Evolutionary conservation across 352 stramenopile species (phyloP).

Genomic region (Globisporangium mamillatum): DNA sequence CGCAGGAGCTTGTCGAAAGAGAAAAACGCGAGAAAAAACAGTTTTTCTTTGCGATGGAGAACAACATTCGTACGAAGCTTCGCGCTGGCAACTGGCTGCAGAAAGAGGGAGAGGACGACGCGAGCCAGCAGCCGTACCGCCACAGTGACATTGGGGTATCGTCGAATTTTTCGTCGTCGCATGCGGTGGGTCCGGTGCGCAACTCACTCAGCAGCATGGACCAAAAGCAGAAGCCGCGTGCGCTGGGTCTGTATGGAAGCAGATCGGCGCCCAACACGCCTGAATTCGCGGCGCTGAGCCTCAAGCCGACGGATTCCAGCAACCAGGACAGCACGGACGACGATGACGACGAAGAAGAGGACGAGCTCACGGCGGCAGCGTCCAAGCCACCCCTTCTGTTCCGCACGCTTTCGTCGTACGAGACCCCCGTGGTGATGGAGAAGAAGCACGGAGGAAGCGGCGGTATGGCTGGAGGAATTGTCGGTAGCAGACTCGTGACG

Average conservation of each 20-base stretch:
- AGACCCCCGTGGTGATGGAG: conserved; percentile 66
- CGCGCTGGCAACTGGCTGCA: conserved; percentile 57
- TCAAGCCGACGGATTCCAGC: conserved; percentile 22
- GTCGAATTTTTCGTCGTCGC: not conserved
- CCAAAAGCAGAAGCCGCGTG: conserved; percentile 10
- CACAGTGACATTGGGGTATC: conserved; percentile 23
- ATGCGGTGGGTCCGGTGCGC: not conserved
- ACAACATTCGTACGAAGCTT: conserved; percentile 92
- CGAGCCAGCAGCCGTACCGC: conserved; percentile 14
- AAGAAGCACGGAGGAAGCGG: conserved; percentile 30
- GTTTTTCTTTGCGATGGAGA: conserved; percentile 97
- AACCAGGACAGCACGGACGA: conserved; percentile 37
- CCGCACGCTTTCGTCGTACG: conserved; percentile 75
- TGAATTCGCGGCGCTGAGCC: conserved; percentile 26
- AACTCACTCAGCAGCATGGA: conserved; percentile 33
- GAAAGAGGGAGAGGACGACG: conserved; percentile 27
- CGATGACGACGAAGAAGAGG: conserved; percentile 36
- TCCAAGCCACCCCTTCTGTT: conserved; percentile 57
- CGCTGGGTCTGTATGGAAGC: conserved; percentile 23
- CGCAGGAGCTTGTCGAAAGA: conserved; percentile 65
- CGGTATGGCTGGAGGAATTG: conserved; percentile 8
- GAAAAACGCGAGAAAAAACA: conserved; percentile 78
- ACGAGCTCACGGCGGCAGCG: conserved; percentile 18
- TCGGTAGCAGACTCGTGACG: conserved; percentile 21
- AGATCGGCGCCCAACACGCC: conserved; percentile 51